A percentile compares a stretch with the other conserved stretches of the same genome.
Evolutionary conservation across 208 protist genomes (phyloP).

Genomic region (Leptomonas pyrrhocoris): DNA sequence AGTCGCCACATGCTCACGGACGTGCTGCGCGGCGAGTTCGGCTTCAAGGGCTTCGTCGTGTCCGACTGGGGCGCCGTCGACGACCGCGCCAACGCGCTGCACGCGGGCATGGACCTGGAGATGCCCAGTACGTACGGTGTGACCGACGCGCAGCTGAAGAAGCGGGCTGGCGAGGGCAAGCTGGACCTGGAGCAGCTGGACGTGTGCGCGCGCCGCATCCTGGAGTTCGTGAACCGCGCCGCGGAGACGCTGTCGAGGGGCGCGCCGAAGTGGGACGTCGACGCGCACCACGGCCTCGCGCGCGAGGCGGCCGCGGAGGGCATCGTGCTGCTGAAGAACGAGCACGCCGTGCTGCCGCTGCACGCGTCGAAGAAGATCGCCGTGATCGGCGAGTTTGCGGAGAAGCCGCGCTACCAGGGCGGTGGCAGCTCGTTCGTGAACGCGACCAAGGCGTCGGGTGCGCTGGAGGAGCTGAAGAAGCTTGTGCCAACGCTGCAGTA

Average conservation of each 20-base stretch:
- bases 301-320: slow-evolving; percentile 29
- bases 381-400: slow-evolving; percentile 26
- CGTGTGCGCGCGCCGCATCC: slow-evolving; percentile 12
- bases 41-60: slow-evolving; percentile 58
- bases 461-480: slow-evolving; percentile 15
- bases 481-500: not conserved
- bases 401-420: slow-evolving; percentile 32
- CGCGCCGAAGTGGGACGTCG: slow-evolving; percentile 9
- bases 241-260: slow-evolving; percentile 5
- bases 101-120: slow-evolving; percentile 55
- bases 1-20: slow-evolving; percentile 38
- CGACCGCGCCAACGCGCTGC: slow-evolving; percentile 31
- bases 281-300: slow-evolving; percentile 42
- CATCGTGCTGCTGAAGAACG: slow-evolving; percentile 62
- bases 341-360: slow-evolving; percentile 31
- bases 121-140: slow-evolving; percentile 49
- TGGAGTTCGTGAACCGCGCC: slow-evolving; percentile 8
- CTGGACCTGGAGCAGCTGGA: slow-evolving; percentile 33
- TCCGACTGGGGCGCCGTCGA: slow-evolving; percentile 65
- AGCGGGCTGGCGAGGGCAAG: slow-evolving; percentile 32
- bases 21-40: slow-evolving; percentile 44
- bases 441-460: not conserved
- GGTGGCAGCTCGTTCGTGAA: slow-evolving; percentile 21
- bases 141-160: slow-evolving; percentile 11
- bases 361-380: slow-evolving; percentile 12